Conservation (phyloP, 345 rosid species). For the Pistacia integerrima region DNA sequence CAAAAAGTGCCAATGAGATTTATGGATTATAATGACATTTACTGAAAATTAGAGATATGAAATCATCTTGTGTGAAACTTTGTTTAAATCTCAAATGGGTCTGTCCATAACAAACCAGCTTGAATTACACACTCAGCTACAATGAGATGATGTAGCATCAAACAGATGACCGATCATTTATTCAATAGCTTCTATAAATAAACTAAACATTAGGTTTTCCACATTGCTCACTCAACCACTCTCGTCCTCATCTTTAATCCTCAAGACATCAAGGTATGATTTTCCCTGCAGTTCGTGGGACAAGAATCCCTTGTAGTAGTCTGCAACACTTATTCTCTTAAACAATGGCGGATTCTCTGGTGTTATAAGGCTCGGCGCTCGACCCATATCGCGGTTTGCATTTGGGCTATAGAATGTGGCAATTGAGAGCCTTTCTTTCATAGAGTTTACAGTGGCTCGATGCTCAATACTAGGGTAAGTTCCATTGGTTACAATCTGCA, state of each 20-base stretch:
- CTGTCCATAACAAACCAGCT: neutral
- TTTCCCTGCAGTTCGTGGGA: conserved; percentile 12
- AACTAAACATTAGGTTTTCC: neutral
- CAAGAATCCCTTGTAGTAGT: neutral
- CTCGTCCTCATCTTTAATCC: neutral
- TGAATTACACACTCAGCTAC: too few relatives aligned
- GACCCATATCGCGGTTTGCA: neutral
- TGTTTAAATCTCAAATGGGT: too few relatives aligned
- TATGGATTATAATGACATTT: conserved; percentile 32
- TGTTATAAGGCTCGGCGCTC: neutral
- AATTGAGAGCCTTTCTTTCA: neutral
- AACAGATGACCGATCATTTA: neutral
- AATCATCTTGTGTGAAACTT: too few relatives aligned
- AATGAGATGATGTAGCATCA: neutral
- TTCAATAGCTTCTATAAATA: too few relatives aligned
- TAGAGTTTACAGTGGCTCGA: neutral
- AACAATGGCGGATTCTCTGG: neutral
- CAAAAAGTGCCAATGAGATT: conserved; percentile 19
- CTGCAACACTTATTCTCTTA: neutral
- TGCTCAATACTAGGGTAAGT: neutral
- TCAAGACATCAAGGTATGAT: conserved; percentile 24
- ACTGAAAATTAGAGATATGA: conserved; percentile 30
- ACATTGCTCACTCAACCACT: too few relatives aligned
- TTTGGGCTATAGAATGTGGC: neutral
- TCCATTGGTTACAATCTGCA: conserved; percentile 15